Conservation (phyloP, 257 asterid genomes). For the Apocynum venetum region DNA sequence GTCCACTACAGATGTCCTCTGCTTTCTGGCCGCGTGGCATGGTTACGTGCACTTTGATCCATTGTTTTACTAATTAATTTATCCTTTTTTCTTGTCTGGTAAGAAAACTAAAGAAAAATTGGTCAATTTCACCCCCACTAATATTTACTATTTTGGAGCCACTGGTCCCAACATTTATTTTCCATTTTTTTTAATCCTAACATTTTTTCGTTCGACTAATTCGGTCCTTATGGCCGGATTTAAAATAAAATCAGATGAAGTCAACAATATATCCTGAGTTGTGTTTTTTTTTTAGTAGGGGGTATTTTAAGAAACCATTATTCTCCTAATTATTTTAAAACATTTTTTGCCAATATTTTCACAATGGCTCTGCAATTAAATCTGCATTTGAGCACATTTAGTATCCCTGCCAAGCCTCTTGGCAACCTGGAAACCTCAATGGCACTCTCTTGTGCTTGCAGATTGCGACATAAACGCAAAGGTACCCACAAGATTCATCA, state of each 20-base stretch:
- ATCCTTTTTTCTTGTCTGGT: neutral
- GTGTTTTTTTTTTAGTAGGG: too few relatives aligned
- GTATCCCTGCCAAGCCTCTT: constrained; percentile 72
- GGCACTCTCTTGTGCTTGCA: constrained; percentile 74
- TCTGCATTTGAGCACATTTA: constrained; percentile 82
- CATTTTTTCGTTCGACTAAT: too few relatives aligned
- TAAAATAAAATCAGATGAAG: too few relatives aligned
- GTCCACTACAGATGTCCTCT: constrained; percentile 36
- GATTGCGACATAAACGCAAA: constrained; percentile 82
- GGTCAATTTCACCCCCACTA: too few relatives aligned
- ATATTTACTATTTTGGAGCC: too few relatives aligned
- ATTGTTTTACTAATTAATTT: neutral
- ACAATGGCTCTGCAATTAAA: constrained; percentile 64
- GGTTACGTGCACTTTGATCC: constrained; percentile 12
- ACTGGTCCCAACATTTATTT: too few relatives aligned
- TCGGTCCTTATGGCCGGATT: too few relatives aligned
- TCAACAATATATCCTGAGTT: too few relatives aligned
- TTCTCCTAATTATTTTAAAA: too few relatives aligned
- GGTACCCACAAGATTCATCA: constrained; percentile 82
- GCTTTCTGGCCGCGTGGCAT: constrained; percentile 33
- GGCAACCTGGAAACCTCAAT: constrained; percentile 67
- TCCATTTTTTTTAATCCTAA: too few relatives aligned
- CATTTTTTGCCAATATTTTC: too few relatives aligned
- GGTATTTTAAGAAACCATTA: too few relatives aligned
- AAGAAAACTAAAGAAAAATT: neutral